Evolutionary conservation across 1,284 basidiomycete genomes (phyloP), one percentile per base, ranked within the genome.

Genomic region (Trichosporon ovoides): DNA sequence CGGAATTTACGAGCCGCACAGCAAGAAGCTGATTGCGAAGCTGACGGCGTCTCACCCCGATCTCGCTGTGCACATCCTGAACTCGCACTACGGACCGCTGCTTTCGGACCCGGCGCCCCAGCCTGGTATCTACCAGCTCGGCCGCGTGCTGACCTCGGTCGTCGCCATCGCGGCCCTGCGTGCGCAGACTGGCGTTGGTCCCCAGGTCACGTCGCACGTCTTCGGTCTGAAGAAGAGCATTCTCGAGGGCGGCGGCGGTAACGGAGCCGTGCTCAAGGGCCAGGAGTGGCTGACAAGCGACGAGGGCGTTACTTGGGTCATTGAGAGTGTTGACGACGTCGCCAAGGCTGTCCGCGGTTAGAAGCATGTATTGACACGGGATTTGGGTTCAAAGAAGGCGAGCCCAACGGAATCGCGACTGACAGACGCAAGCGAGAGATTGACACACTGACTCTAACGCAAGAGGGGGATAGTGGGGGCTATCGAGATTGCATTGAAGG

Each of bases 111-210:
- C 87, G 66, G 36, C 62, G 20, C 33, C 55, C 3, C 51, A 46
- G n/a, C 38, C 84, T 81, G 68, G 81, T 76, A 59, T 66, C 61
- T 61, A 43, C 60, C 59, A 55, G 36, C 59, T 96, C 64, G 90
- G 88, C 73, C 85, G 94, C 58, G 84, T 91, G 20, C 77, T 95
- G 67, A 90, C 92, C 40, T 92, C 89, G 36, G 83, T 97, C 37
- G 87, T 95, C 54, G 94, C 90, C 43, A 87, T 91, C 59, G 87
- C 92, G n/a, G 88, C 91, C 64, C 83, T 98, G 54, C 85, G 95
- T 61, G 87, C 93, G 7, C 89, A 95, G 72, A 87, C 85, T 34
- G 83, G 89, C 52, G 93, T 98, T 56, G 91, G 86, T n/a, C 91
- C 93, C 9, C 95, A 98, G 74, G 83, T 97, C 57, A 88, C 82